Conservation (phyloP, 495 filamentous ascomycete genomes). For the Podospora fimiseda region DNA sequence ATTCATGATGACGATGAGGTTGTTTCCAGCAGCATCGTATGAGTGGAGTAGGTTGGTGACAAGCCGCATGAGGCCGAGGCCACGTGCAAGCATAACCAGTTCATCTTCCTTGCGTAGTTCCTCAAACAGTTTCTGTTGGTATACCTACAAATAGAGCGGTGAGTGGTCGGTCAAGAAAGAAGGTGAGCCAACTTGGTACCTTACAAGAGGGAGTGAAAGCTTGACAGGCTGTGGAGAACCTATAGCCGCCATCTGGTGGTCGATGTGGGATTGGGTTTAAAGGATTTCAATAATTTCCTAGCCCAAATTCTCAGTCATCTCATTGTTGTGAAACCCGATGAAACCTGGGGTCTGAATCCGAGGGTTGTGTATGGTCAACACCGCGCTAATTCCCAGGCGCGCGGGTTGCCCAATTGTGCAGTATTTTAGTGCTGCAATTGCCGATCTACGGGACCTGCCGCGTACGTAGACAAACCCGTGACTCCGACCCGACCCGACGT, state of each 20-base stretch:
- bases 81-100: slow-evolving; percentile 82
- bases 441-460: background rate
- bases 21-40: slow-evolving; percentile 92
- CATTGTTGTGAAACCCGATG: background rate
- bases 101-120: slow-evolving; percentile 88
- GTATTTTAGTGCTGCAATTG: background rate
- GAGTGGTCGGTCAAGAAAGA: background rate
- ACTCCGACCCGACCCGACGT: slow-evolving; percentile 5
- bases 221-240: slow-evolving; percentile 61
- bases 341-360: background rate
- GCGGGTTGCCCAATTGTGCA: background rate
- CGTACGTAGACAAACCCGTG: background rate
- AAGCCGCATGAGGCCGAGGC: slow-evolving; percentile 82
- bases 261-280: slow-evolving; percentile 9
- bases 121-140: slow-evolving; percentile 87
- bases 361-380: background rate
- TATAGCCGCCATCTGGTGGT: slow-evolving; percentile 25
- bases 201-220: slow-evolving; percentile 84
- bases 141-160: slow-evolving; percentile 42
- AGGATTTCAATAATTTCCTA: no score
- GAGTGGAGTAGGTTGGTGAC: slow-evolving; percentile 92
- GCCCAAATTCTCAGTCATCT: no score
- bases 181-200: slow-evolving; percentile 12
- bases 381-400: background rate
- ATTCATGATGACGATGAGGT: slow-evolving; percentile 82